Evolutionary conservation across 1,284 basidiomycete species (phyloP), one percentile per base, ranked within the genome.

Genomic region (Amylostereum areolatum): DNA sequence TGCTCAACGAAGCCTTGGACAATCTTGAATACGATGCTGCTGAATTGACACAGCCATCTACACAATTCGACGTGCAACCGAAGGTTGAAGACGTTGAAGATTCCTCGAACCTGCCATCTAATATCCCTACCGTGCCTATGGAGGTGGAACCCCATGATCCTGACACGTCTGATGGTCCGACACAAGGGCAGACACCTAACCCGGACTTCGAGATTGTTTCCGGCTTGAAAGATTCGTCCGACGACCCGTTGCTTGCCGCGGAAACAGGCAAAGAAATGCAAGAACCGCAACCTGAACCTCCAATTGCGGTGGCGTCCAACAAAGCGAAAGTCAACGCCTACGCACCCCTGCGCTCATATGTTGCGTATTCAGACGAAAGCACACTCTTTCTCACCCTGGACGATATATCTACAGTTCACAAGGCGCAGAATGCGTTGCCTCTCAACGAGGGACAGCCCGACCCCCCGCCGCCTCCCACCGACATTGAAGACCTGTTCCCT

Each of bases 81-180:
- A 87, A 88, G 61, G 64, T 73, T 31, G 85, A 87, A 60, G 82
- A 85, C 31, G 55, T 79, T 33, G 83, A 87, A 27, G 80, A 83
- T 55, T 57, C 68, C 5, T 71, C 72, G n/a, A 72, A 70, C 34
- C 57, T 85, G 49, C 66, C 62, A 41, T 61, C 68, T 40, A 59
- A 57, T 34, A 57, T 52, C 36, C 39, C 48, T 28, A 53, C 55
- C 36, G 53, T 60, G 33, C 55, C 64, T 6, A 70, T 72, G 68
- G 66, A 71, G 5, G 57, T 73, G 6, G 73, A 75, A 35, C 37
- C 47, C 35, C 43, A 24, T 49, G 36, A 69, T 40, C 7, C 48
- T 11, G 39, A 45, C 10, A 39, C 24, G 9, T 31, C 29, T n/a
- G 32, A 29, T 7, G 48, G 54, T 7, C 10, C 51, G 1, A 32